Evolutionary conservation across 2,329 filamentous ascomycete genomes (phyloP), one percentile per base, ranked within the genome.

Genomic region (Calonectria henricotiae): DNA sequence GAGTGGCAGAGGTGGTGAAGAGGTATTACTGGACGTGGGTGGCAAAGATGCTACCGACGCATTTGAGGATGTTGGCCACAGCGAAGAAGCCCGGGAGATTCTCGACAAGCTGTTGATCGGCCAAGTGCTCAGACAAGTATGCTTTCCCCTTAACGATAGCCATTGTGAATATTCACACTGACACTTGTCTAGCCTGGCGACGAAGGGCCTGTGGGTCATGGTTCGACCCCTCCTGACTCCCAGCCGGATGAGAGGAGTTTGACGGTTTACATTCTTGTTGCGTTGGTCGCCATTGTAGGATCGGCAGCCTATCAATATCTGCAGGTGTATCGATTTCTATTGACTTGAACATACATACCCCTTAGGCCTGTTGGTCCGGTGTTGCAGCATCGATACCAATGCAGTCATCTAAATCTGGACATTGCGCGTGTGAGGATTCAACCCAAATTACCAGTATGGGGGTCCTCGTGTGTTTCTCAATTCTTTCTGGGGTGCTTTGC

Each of bases 31-130:
- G 2, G 65, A 70, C 15, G 15, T 70, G 4, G 64, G 25, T 37
- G 68, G 68, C 12, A n/a, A 51, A 37, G 68, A 70, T n/a, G 68
- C 68, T 13, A 70, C 65, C 2, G 68, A 70, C 7, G 65, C 68
- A 6, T 70, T 70, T 17, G 68, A 70, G n/a, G 68, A 70, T 39
- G 65, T 70, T 13, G 68, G 68, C 17, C 68, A 70, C 44, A 70
- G 68, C 44, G 65, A 70, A 46, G 68, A 70, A 35, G 68, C 68
- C 2, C 49, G 68, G 15, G 65, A 70, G 20, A 61, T 68, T 27
- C 63, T 70, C 12, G 41, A 70, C 0, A 62, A 55, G 11, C 15
- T 68, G 15, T 17, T 47, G 2, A 35, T 63, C 4, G 65, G 51
- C 2, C 32, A 32, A 43, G 11, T 41, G 20, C 17, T 44, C 15